phyloP scores from a whole-genome alignment of 208 protist genomes.

The Leishmania turanica region DNA sequence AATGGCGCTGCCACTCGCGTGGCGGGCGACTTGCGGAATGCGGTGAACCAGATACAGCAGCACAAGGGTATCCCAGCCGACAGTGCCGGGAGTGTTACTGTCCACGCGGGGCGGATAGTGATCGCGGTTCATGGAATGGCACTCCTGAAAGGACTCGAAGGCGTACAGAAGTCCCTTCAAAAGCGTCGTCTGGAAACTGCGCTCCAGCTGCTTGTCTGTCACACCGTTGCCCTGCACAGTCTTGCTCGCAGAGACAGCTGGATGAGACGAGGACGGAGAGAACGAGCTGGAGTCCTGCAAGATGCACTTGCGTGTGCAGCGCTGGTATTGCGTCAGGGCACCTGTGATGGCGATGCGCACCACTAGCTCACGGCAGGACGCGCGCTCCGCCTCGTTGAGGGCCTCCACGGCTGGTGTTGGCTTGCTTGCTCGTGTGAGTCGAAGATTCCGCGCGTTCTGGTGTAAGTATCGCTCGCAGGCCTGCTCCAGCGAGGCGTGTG shows the following conservation, averaged over 20 bases:
- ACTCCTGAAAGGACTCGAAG: slow-evolving; percentile 79
- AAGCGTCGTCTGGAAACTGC: slow-evolving; percentile 51
- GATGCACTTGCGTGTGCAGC: slow-evolving; percentile 15
- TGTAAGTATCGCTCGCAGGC: slow-evolving; percentile 15
- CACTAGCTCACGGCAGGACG: slow-evolving; percentile 46
- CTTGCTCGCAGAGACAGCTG: background rate
- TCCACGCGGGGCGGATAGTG: slow-evolving; percentile 65
- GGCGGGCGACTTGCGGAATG: slow-evolving; percentile 68
- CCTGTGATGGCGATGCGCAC: slow-evolving; percentile 64
- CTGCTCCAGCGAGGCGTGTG: slow-evolving; percentile 9
- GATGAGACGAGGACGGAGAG: slow-evolving; percentile 1
- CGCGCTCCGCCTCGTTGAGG: slow-evolving; percentile 44
- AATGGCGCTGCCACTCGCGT: slow-evolving; percentile 59
- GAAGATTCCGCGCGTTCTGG: slow-evolving; percentile 9
- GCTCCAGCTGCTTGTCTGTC: slow-evolving; percentile 30
- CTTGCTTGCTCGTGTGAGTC: slow-evolving; percentile 13
- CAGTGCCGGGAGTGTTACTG: slow-evolving; percentile 59
- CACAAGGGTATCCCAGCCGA: slow-evolving; percentile 88
- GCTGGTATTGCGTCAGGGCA: slow-evolving; percentile 52
- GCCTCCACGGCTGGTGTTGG: slow-evolving; percentile 1
- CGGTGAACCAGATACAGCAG: slow-evolving; percentile 80
- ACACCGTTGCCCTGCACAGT: background rate
- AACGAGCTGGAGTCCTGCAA: slow-evolving; percentile 8
- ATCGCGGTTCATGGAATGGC: slow-evolving; percentile 69
- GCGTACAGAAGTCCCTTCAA: slow-evolving; percentile 69